Evolutionary conservation across 192 early-diverging fungal genomes (phyloP).

Genomic region (Chytriomyces sp.): DNA sequence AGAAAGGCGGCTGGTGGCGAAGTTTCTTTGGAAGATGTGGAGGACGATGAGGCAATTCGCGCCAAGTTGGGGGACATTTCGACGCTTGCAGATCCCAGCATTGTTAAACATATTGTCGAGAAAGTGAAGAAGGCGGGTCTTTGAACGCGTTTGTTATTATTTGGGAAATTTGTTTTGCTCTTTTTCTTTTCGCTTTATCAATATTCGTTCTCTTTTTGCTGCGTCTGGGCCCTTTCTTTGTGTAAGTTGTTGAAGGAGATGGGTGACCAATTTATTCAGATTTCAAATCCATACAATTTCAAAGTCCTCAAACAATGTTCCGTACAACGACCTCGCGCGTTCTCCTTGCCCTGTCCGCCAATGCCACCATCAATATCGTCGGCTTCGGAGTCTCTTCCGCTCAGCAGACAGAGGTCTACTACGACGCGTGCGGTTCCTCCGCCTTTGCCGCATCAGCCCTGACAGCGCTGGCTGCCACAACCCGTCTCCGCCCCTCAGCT

Average conservation of each 20-base stretch:
- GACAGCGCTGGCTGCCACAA: conserved; percentile 15
- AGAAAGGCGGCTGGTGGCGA: conserved; percentile 91
- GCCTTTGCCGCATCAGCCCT: conserved; percentile 23
- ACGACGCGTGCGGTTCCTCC: conserved; percentile 35
- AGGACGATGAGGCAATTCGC: conserved; percentile 44
- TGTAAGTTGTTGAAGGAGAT: no score
- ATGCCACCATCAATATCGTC: conserved; percentile 18
- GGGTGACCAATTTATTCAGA: neutral
- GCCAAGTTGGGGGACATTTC: conserved; percentile 86
- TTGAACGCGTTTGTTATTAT: neutral
- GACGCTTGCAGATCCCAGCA: conserved; percentile 82
- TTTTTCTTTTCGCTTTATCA: no score
- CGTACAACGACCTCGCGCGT: neutral
- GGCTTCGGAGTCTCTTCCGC: conserved; percentile 20
- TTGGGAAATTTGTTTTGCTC: no score
- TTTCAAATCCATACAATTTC: neutral
- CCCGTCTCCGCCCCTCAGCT: conserved; percentile 25
- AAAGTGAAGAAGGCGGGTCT: conserved; percentile 33
- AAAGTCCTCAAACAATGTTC: neutral
- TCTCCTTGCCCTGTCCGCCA: neutral
- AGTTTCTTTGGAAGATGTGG: conserved; percentile 47
- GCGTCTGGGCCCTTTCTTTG: no score
- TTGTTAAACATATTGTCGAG: conserved; percentile 61
- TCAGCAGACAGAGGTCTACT: conserved; percentile 36
- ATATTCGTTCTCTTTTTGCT: no score